Base-by-base conservation (phyloP, 2,329 filamentous ascomycete genomes). In the Clonostachys rhizophaga region DNA sequence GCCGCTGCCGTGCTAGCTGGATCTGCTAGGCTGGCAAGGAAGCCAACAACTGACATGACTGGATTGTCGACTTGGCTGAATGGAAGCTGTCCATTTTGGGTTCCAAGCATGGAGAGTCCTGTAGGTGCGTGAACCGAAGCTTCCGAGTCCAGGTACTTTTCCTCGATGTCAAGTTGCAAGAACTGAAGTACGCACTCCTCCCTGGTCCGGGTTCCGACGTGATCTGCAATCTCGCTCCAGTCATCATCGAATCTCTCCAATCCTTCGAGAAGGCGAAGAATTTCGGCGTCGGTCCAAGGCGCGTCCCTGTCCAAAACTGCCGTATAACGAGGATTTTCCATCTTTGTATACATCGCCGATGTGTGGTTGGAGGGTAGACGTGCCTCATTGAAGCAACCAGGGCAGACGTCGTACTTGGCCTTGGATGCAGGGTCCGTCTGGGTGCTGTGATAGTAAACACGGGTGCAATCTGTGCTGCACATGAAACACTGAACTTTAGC, bases 101-200 rank as follows among this genome's bases (percentile, higher is more conserved):
- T 79, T 34, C 87, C 86, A 35, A 94, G 73, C 74, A 87, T 73
- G 47, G 81, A 74, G 47, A 88, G 72, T 8, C 83, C 79, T 2
- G 71, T 79, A 11, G 75, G 76, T 43, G 74, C 73, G 49, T 71
- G 74, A 46, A 79, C 66, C 3, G 65, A 58, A 5, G 60, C 56
- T 58, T 92, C 85, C 8, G 89, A 83, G 58, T 97, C 91, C 10
- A 96, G 75, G 61, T 96, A 99, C 65, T 95, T 95, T 71, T 96
- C 92, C 65, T 97, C 94, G 52, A 99, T 99, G 56, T 96, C 92
- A 35, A 99, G 76, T 62, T 96, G 91, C 53, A 99, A 68, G 72
- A 99, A 99, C 64, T 96, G 94, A 57, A 97, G 78, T 14, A 97
- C 92, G 64, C 94, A 99, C 70, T 99, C 92, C 66, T 99, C 95